These are phyloP conservation scores for Eremochloa ophiuroides DNA, from an alignment of 176 grass and related monocot genomes.

Conservation along the genomic window DNA sequence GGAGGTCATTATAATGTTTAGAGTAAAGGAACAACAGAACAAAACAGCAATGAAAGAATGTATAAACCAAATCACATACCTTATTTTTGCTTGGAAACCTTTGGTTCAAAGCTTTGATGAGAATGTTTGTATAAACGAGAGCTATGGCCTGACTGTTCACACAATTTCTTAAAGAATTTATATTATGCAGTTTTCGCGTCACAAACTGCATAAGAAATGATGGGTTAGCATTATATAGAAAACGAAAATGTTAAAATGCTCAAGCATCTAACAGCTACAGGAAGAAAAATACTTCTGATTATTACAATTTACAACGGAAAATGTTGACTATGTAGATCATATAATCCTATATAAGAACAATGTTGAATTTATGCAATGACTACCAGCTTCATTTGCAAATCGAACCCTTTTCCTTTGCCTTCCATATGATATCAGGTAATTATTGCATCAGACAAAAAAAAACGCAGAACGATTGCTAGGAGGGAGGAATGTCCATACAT, in stretches of 20 bases:
- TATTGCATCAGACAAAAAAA: slow-evolving; percentile 27
- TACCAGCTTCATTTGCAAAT: slow-evolving; percentile 47
- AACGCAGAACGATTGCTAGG: background rate
- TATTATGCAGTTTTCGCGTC: slow-evolving; percentile 58
- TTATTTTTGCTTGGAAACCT: slow-evolving; percentile 30
- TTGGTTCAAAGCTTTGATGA: slow-evolving; percentile 21
- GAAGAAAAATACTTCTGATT: background rate
- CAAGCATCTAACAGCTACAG: slow-evolving; percentile 3
- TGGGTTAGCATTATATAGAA: slow-evolving; percentile 5
- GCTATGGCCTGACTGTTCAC: slow-evolving; percentile 42
- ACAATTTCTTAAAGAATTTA: slow-evolving; percentile 67
- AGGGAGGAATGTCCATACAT: background rate
- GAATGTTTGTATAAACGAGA: slow-evolving; percentile 26
- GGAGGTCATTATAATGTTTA: slow-evolving; percentile 20
- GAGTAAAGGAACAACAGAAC: background rate
- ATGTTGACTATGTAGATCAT: slow-evolving; percentile 5
- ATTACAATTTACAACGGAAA: slow-evolving; percentile 1
- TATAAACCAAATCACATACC: background rate
- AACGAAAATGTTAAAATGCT: background rate
- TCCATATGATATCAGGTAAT: slow-evolving; percentile 40
- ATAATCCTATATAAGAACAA: background rate
- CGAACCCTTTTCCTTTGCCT: slow-evolving; percentile 59
- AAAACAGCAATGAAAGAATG: background rate
- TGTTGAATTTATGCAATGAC: background rate
- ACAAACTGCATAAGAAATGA: slow-evolving; percentile 39